phyloP scores from a whole-genome alignment of 169 alveolate genomes.

The Perkinsus olseni region DNA sequence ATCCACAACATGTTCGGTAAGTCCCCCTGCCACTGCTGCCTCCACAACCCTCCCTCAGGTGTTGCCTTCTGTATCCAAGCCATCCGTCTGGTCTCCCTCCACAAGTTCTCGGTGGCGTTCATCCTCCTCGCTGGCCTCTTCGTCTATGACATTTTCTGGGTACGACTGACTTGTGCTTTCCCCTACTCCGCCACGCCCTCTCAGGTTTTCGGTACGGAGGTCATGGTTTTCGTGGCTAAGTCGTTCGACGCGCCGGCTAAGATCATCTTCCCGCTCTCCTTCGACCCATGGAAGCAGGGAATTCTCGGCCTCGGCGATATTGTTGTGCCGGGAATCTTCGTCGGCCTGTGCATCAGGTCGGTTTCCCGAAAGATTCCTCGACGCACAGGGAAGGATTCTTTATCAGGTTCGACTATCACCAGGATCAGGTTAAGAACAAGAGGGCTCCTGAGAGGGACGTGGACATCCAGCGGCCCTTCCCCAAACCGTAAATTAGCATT shows the following conservation, averaged over 20 bases:
- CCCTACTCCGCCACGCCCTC: no score
- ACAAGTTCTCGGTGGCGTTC: constrained; percentile 72
- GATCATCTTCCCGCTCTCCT: constrained; percentile 68
- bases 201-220: constrained; percentile 82
- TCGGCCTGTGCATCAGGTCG: constrained; percentile 74
- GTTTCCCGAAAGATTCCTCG: constrained; percentile 26
- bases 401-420: neutral
- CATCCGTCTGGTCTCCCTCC: constrained; percentile 65
- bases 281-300: constrained; percentile 54
- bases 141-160: constrained; percentile 83
- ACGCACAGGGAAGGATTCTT: neutral
- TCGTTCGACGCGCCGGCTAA: constrained; percentile 83
- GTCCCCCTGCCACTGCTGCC: no score
- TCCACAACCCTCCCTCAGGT: no score
- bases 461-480: constrained; percentile 7
- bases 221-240: constrained; percentile 87
- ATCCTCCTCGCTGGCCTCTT: constrained; percentile 71
- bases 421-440: neutral
- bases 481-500: neutral
- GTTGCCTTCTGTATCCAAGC: constrained; percentile 72
- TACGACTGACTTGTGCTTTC: no score
- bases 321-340: constrained; percentile 85
- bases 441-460: constrained; percentile 8
- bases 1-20: constrained; percentile 71
- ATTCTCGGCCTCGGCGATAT: constrained; percentile 89